A percentile compares a stretch with the other conserved stretches of the same genome.
Conservation (phyloP, 1,284 basidiomycete species). For the Fomitopsis palustris region DNA sequence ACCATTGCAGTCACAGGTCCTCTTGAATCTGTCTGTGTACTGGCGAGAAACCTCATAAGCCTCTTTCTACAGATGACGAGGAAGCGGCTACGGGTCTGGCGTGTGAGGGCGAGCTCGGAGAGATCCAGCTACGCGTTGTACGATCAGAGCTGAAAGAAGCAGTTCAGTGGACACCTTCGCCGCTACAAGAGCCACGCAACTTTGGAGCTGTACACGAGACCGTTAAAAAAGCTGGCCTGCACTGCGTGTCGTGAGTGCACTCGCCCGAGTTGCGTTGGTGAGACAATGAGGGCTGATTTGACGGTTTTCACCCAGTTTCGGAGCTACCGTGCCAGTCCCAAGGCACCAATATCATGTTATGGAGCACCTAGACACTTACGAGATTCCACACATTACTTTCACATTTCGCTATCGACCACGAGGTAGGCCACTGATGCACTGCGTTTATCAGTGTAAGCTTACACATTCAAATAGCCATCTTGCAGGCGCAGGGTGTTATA, state of each 20-base stretch:
- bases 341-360: too few species aligned
- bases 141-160: neutral
- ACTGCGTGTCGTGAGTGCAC: conserved; percentile 13
- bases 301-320: too few species aligned
- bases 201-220: conserved; percentile 17
- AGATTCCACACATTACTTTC: neutral
- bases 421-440: neutral
- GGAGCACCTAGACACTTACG: neutral
- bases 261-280: too few species aligned
- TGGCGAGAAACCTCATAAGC: neutral
- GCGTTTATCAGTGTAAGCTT: neutral
- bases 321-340: too few species aligned
- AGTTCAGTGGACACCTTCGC: neutral
- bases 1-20: neutral
- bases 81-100: neutral
- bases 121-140: neutral
- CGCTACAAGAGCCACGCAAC: neutral
- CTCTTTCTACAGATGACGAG: neutral
- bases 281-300: too few species aligned
- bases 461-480: conserved; percentile 2
- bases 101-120: neutral
- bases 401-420: neutral
- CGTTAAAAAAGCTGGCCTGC: conserved; percentile 20
- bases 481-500: conserved; percentile 13
- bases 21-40: neutral